Evolutionary conservation across 352 stramenopile species (phyloP).

Genomic region (Pythium phragmitis): DNA sequence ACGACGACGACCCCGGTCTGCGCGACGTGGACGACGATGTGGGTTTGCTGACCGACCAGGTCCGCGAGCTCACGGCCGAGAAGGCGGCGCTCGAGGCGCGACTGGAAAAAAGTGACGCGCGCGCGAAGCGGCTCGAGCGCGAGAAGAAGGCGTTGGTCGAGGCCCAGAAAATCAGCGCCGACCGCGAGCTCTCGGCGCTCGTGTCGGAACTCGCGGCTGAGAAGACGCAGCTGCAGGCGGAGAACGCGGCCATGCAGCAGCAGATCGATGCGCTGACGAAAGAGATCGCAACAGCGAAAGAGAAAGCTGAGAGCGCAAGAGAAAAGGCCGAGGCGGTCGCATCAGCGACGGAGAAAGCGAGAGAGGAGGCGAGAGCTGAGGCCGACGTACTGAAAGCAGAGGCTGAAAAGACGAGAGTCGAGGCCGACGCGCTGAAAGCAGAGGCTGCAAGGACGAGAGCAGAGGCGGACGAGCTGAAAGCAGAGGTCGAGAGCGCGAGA

Average conservation of each 20-base stretch:
- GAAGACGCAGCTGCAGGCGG: conserved; percentile 13
- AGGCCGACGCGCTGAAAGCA: background rate
- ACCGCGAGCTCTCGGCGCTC: conserved; percentile 10
- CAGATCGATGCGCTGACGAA: background rate
- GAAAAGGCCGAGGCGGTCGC: background rate
- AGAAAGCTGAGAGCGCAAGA: background rate
- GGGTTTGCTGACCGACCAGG: conserved; percentile 22
- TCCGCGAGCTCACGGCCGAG: conserved; percentile 19
- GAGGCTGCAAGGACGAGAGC: background rate
- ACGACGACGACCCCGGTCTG: conserved; percentile 12
- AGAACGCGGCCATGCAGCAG: conserved; percentile 7
- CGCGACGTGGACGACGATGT: conserved; percentile 23
- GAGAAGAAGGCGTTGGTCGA: background rate
- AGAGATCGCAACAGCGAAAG: background rate
- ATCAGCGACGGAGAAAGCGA: background rate
- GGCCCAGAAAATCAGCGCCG: conserved; percentile 10
- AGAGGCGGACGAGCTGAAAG: background rate
- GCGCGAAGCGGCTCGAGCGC: background rate
- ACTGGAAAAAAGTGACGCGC: conserved; percentile 1
- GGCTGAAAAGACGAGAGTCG: background rate
- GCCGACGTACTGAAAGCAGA: background rate
- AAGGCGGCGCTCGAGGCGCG: conserved; percentile 13
- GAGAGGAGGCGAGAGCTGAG: background rate
- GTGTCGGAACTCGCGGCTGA: conserved; percentile 5
- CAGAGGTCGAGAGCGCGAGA: background rate